These are phyloP conservation scores for Lachnellula arida DNA, from an alignment of 2,329 filamentous ascomycete genomes.

Conservation along the genomic window DNA sequence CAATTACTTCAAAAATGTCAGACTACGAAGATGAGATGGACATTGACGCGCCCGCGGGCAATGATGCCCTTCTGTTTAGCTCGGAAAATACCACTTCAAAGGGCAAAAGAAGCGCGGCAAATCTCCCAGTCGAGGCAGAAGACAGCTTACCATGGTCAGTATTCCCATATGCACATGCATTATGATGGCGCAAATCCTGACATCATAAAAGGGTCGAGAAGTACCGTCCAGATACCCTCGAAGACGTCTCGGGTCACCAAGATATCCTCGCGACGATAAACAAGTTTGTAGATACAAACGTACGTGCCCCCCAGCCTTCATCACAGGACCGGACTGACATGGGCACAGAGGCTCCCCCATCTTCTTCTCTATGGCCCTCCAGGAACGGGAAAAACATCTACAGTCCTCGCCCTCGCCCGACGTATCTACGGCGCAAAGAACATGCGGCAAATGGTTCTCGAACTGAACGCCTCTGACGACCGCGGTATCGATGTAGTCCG, in stretches of 20 bases:
- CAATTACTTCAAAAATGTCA: conserved; percentile 39
- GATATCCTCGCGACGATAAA: conserved; percentile 98
- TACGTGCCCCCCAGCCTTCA: conserved; percentile 29
- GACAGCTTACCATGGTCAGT: conserved; percentile 85
- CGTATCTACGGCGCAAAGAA: conserved; percentile 90
- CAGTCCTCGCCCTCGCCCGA: conserved; percentile 85
- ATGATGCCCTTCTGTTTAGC: conserved; percentile 60
- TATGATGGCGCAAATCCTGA: conserved; percentile 16
- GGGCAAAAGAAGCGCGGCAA: conserved; percentile 87
- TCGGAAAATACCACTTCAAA: conserved; percentile 70
- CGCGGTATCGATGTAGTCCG: conserved; percentile 96
- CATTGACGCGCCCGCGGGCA: conserved; percentile 51
- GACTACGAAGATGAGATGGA: conserved; percentile 65
- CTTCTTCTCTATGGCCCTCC: conserved; percentile 95
- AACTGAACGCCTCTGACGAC: conserved; percentile 96
- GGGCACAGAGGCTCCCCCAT: conserved; percentile 70
- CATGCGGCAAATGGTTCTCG: conserved; percentile 96
- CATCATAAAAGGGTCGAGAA: conserved; percentile 75
- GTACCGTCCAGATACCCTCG: conserved; percentile 82
- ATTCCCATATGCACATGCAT: neutral
- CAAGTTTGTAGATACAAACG: conserved; percentile 91
- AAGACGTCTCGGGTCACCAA: conserved; percentile 93
- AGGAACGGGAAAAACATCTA: conserved; percentile 96
- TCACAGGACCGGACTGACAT: conserved; percentile 4
- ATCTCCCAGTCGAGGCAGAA: conserved; percentile 88